A percentile compares a stretch with the other conserved stretches of the same genome.
These are phyloP conservation scores for Vigna radiata DNA, from an alignment of 306 rosid species.

Conservation along the genomic window DNA sequence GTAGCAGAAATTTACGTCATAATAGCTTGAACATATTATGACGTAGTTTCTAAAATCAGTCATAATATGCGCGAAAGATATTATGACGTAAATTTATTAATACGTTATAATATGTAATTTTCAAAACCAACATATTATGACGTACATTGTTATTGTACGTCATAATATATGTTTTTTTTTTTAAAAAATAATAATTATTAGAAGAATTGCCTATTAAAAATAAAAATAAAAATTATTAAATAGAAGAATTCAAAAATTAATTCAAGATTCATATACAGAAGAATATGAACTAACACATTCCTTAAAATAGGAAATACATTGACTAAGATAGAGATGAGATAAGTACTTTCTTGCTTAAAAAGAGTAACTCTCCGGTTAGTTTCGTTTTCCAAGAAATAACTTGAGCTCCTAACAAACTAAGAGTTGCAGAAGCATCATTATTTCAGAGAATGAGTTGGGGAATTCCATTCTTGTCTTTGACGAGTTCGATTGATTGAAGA, in stretches of 20 bases:
- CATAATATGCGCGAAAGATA: too few species aligned
- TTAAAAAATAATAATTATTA: too few species aligned
- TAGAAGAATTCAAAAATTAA: neutral
- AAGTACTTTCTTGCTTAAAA: constrained; percentile 73
- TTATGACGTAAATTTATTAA: too few species aligned
- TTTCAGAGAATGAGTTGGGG: constrained; percentile 65
- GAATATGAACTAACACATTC: neutral
- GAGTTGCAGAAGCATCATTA: constrained; percentile 74
- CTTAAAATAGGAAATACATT: too few species aligned
- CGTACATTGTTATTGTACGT: too few species aligned
- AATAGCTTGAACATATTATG: too few species aligned
- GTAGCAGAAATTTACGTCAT: too few species aligned
- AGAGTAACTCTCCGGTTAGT: constrained; percentile 74
- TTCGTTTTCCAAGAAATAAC: constrained; percentile 93
- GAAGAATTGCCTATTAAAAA: constrained; percentile 57
- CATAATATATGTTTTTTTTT: too few species aligned
- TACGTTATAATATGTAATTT: too few species aligned
- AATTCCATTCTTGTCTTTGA: constrained; percentile 65
- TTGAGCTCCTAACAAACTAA: constrained; percentile 92
- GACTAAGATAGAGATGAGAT: neutral
- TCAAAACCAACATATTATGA: too few species aligned
- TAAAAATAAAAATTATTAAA: neutral
- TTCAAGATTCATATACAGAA: neutral
- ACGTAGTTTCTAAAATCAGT: too few species aligned
- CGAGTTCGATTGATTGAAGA: neutral